Percentiles rank a stretch among this genome's conserved stretches.
These are phyloP conservation scores for Kondoa subrosea DNA, from an alignment of 768 basidiomycete species.

Conservation along the genomic window DNA sequence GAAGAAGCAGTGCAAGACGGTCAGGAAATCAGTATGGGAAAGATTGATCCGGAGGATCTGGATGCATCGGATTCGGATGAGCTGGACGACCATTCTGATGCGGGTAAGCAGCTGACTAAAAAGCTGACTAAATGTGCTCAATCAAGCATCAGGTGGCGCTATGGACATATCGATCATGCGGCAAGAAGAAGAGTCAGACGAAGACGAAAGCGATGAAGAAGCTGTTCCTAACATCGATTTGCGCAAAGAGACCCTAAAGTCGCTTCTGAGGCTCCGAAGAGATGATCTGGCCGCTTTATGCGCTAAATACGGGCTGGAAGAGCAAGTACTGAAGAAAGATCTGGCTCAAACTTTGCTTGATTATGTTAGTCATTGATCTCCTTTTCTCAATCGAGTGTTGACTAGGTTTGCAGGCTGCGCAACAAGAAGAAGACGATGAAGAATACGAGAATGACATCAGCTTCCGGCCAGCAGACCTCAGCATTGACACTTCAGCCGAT, in stretches of 20 bases:
- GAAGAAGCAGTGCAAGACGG: background rate
- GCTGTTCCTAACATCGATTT: background rate
- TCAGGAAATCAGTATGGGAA: background rate
- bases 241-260: background rate
- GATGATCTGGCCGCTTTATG: constrained; percentile 61
- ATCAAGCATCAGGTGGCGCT: too few species aligned
- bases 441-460: constrained; percentile 1
- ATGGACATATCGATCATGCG: too few species aligned
- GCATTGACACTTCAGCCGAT: background rate
- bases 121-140: too few species aligned
- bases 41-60: background rate
- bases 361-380: constrained; percentile 39
- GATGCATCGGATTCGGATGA: background rate
- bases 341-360: constrained; percentile 76
- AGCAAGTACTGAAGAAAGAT: constrained; percentile 73
- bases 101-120: too few species aligned
- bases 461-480: background rate
- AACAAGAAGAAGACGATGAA: background rate
- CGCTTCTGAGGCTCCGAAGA: background rate
- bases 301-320: constrained; percentile 62
- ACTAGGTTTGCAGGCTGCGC: constrained; percentile 25
- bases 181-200: too few species aligned
- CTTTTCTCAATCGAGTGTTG: too few species aligned
- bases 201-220: background rate
- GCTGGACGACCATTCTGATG: background rate